A percentile compares a stretch with the other conserved stretches of the same genome.
Evolutionary conservation across 1,139 yeast species (phyloP).

Genomic region (Debaryomyces nepalensis): DNA sequence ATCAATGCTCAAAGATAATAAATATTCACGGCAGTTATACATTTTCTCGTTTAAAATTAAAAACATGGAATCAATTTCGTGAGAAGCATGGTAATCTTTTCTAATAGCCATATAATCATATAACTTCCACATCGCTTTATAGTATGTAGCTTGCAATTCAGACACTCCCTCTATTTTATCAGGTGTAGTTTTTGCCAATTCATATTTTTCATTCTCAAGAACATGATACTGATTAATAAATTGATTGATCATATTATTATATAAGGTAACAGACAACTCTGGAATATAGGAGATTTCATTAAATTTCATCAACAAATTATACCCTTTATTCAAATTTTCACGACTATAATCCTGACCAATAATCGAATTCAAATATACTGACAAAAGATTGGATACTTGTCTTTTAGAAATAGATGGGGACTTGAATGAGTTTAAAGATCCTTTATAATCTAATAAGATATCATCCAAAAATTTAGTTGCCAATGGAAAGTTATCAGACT

Average conservation of each 20-base stretch:
- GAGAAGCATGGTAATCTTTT: constrained; percentile 36
- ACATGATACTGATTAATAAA: constrained; percentile 28
- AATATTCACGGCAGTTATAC: constrained; percentile 33
- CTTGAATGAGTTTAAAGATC: constrained; percentile 19
- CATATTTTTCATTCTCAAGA: constrained; percentile 19
- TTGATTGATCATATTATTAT: constrained; percentile 37
- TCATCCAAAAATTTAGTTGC: constrained; percentile 63
- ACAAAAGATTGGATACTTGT: constrained; percentile 36
- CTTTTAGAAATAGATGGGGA: constrained; percentile 24
- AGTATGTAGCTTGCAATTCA: constrained; percentile 17
- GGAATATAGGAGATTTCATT: constrained; percentile 42
- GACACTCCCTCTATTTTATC: constrained; percentile 19
- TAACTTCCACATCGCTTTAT: constrained; percentile 35
- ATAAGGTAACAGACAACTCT: constrained; percentile 38
- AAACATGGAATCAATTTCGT: constrained; percentile 12
- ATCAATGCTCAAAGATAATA: constrained; percentile 39
- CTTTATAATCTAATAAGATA: constrained; percentile 38
- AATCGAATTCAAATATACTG: constrained; percentile 37
- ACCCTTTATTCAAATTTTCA: constrained; percentile 29
- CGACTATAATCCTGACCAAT: constrained; percentile 19
- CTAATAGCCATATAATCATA: constrained; percentile 44
- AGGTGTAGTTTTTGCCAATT: background rate
- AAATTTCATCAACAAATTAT: constrained; percentile 35
- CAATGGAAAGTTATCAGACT: constrained; percentile 49
- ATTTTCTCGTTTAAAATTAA: constrained; percentile 19